These are phyloP conservation scores for Eucalyptus tenuipes DNA, from an alignment of 345 rosid species.

Conservation along the genomic window DNA sequence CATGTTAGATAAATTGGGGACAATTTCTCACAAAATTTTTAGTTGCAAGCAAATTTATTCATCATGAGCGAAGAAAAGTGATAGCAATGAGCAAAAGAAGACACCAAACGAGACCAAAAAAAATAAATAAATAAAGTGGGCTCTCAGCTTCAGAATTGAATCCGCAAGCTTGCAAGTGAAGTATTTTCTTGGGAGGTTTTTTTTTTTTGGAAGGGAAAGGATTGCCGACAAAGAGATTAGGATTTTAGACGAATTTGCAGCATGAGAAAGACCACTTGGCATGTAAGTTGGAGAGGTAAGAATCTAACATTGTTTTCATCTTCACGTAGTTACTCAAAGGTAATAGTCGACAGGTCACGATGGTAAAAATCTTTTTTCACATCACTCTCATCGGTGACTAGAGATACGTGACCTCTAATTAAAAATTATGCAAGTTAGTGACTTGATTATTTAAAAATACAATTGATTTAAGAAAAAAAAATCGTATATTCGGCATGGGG, in stretches of 20 bases:
- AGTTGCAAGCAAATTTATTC: neutral
- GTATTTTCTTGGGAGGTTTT: neutral
- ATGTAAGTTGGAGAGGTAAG: neutral
- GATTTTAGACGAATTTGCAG: neutral
- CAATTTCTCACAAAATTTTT: neutral
- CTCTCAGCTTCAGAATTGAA: neutral
- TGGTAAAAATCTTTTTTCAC: neutral
- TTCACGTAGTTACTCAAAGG: neutral
- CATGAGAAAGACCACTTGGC: neutral
- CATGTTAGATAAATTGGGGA: neutral
- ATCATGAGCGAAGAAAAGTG: neutral
- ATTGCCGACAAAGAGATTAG: neutral
- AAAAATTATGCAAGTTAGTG: neutral
- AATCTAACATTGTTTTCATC: neutral
- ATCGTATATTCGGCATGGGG: neutral
- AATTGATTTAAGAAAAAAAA: neutral
- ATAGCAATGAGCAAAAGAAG: neutral
- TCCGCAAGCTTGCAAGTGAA: neutral
- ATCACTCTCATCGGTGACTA: neutral
- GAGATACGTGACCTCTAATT: neutral
- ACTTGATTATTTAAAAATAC: neutral
- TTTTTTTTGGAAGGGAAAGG: neutral
- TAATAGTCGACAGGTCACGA: fast-evolving
- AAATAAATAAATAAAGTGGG: neutral
- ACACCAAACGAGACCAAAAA: neutral